Evolutionary conservation across 176 grass and related monocot species (phyloP).

Genomic region (Oryza australiensis): DNA sequence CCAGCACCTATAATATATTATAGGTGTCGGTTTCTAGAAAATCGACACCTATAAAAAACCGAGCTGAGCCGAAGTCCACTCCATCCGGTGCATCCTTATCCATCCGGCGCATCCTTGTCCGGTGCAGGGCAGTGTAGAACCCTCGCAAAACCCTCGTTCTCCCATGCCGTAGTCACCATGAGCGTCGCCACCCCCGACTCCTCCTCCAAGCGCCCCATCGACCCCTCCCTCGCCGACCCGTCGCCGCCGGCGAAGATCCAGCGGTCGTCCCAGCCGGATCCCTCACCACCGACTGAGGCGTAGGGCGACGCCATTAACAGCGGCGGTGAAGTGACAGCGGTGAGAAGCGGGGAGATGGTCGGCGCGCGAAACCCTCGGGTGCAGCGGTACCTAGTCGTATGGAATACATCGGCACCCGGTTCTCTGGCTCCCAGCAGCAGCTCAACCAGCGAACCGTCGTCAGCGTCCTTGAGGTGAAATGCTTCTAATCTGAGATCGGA

Average conservation of each 20-base stretch:
- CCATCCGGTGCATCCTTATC: too few species aligned
- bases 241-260: conserved; percentile 34
- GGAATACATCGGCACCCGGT: conserved; percentile 90
- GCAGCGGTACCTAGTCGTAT: conserved; percentile 87
- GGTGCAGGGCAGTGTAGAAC: too few species aligned
- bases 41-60: too few species aligned
- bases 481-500: conserved; percentile 15
- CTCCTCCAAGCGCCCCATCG: conserved; percentile 32
- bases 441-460: conserved; percentile 75
- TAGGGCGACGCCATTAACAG: background rate
- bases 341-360: conserved; percentile 30
- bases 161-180: conserved; percentile 37
- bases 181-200: conserved; percentile 25
- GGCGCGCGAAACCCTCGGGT: conserved; percentile 42
- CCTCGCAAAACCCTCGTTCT: too few species aligned
- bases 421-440: conserved; percentile 85
- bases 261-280: conserved; percentile 28
- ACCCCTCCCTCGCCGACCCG: conserved; percentile 2
- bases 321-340: background rate
- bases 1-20: too few species aligned
- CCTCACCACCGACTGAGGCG: conserved; percentile 8
- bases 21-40: too few species aligned
- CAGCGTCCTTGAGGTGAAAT: conserved; percentile 79
- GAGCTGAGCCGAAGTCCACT: too few species aligned
- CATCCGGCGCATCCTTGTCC: too few species aligned